Evolutionary conservation across 305 asterid species (phyloP).

Genomic region (Fraxinus ornus): DNA sequence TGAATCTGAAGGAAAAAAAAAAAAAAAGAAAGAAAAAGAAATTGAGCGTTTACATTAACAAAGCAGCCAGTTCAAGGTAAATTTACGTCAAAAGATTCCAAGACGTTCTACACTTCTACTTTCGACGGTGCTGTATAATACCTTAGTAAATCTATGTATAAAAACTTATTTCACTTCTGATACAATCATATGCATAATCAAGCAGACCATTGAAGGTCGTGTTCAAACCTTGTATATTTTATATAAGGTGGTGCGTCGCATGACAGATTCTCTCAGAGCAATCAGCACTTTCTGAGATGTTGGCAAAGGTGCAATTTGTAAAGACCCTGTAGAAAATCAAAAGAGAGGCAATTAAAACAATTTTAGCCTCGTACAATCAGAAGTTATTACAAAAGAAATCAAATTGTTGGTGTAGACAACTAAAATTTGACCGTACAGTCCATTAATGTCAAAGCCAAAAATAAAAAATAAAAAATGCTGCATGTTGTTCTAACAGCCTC

Average conservation of each 20-base stretch:
- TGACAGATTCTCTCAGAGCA: constrained; percentile 72
- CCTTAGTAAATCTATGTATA: background rate
- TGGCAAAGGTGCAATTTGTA: constrained; percentile 25
- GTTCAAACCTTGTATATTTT: constrained; percentile 53
- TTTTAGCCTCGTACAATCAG: background rate
- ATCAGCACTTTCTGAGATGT: constrained; percentile 60
- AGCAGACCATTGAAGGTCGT: constrained; percentile 5
- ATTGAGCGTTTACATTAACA: background rate
- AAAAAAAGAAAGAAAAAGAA: too few species aligned
- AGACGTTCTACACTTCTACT: background rate
- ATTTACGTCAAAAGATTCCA: background rate
- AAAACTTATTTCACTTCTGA: background rate
- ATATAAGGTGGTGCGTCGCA: constrained; percentile 56
- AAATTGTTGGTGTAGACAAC: background rate
- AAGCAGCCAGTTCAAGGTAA: background rate
- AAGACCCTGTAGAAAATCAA: constrained; percentile 34
- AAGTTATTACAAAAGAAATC: background rate
- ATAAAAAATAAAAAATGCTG: background rate
- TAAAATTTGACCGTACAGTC: background rate
- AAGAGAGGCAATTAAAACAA: constrained; percentile 5
- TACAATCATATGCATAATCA: constrained; percentile 8
- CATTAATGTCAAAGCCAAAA: background rate
- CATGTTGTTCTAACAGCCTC: constrained; percentile 9
- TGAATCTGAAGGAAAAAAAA: background rate
- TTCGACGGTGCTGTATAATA: background rate